Evolutionary conservation across 2,329 filamentous ascomycete genomes (phyloP), one percentile per base, ranked within the genome.

Genomic region (Sporothrix pseudoabietina): DNA sequence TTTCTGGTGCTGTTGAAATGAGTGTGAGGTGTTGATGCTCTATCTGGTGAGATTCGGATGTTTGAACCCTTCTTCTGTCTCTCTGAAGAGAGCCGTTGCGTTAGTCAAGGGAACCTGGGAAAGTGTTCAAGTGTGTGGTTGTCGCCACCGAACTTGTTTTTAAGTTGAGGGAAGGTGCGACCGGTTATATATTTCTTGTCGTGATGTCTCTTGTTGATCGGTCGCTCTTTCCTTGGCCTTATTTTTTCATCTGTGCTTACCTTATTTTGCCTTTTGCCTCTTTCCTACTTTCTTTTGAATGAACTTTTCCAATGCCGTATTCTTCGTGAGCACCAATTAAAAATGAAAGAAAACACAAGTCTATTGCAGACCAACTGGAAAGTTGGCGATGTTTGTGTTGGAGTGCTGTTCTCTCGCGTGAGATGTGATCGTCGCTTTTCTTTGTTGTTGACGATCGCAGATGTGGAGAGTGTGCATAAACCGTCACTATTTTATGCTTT

Each of bases 351-450:
- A 68, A 68, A 66, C 63, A 66, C 47, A 52, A 10, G 9, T 12
- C 49, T 35, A 12, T 16, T 30, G 16, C 4, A 44, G 44, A 52
- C 32, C 49, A 44, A 30, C 32, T 57, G 68, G 68, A 57, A 54
- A 44, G 68, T n/a, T 69, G 66, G 66, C n/a, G 66, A 68, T 49
- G 66, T 55, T 39, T 52, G 10, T 69, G 47, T 69, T 32, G 47
- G 19, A 19, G 22, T 8, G 35, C 22, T 35, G n/a, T 70, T 22
- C 3, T n/a, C 32, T 69, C 26, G 49, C 32, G 35, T 26, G 49
- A 26, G 66, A 41, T 69, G 12, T 19, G 49, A 55, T 55, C 66
- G 66, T 69, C 63, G 41, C 10, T 54, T 69, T 69, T 26, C n/a
- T 16, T 69, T 54, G 26, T 54, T 69, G 26, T 69, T 54, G 44